Percentiles rank a stretch among this genome's conserved stretches.
Conservation (phyloP, 306 rosid species). For the Pterocarpus santalinus region DNA sequence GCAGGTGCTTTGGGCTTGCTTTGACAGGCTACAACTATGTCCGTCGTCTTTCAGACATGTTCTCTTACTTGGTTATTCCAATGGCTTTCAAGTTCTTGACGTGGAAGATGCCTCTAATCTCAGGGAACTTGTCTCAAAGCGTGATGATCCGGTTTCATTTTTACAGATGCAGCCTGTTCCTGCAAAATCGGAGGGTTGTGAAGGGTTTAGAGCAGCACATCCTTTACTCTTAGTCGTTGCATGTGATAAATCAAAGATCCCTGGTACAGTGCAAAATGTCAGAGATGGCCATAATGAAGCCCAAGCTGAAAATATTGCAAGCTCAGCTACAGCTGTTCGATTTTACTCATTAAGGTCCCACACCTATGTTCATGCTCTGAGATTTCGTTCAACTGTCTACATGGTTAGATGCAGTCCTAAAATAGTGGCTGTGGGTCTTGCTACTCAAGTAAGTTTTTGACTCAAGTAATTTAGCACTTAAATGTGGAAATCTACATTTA, state of each 20-base stretch:
- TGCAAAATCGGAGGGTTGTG: constrained; percentile 59
- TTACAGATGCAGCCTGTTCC: constrained; percentile 93
- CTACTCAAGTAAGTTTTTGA: constrained; percentile 85
- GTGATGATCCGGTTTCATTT: constrained; percentile 94
- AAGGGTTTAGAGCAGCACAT: constrained; percentile 85
- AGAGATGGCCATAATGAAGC: constrained; percentile 72
- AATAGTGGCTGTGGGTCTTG: constrained; percentile 93
- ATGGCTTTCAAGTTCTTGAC: constrained; percentile 95
- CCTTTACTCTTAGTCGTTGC: constrained; percentile 96
- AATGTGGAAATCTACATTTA: constrained; percentile 35
- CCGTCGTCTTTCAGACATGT: constrained; percentile 70
- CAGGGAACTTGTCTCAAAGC: constrained; percentile 83
- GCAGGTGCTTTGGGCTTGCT: constrained; percentile 93
- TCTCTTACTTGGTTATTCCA: constrained; percentile 87
- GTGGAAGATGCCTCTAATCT: constrained; percentile 86
- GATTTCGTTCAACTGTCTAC: constrained; percentile 90
- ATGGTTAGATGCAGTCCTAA: constrained; percentile 97
- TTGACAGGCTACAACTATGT: constrained; percentile 78
- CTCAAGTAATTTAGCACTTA: constrained; percentile 25
- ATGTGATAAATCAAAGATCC: constrained; percentile 81
- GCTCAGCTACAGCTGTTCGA: constrained; percentile 86
- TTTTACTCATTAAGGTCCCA: constrained; percentile 89
- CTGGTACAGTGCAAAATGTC: constrained; percentile 72
- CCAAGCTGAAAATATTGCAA: constrained; percentile 65
- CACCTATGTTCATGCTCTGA: constrained; percentile 90